A percentile compares a stretch with the other conserved stretches of the same genome.
Evolutionary conservation across 2,329 filamentous ascomycete genomes (phyloP).

Genomic region (Ophidiomyces ophidiicola): DNA sequence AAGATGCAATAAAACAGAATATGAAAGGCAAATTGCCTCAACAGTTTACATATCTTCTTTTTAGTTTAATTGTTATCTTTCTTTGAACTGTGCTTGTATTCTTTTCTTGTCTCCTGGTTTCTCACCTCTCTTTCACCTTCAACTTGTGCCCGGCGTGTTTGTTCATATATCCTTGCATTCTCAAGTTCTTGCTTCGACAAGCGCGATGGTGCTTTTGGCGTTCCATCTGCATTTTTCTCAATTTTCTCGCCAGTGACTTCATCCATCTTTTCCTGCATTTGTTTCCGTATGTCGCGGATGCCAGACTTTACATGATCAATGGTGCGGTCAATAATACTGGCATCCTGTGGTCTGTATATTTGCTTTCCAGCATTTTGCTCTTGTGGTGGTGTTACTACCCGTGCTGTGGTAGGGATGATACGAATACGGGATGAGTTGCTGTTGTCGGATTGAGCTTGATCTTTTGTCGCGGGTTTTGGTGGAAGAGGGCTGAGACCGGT

Average conservation of each 20-base stretch:
- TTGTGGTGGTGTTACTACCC: constrained; percentile 12
- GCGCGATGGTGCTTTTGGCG: constrained; percentile 16
- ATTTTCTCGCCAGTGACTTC: constrained; percentile 19
- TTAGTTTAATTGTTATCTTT: neutral
- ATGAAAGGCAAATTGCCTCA: too few species aligned
- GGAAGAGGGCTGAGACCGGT: constrained; percentile 21
- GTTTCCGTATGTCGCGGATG: constrained; percentile 18
- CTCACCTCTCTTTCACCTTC: constrained; percentile 25
- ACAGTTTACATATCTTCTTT: neutral
- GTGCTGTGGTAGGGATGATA: constrained; percentile 5
- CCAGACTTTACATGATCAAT: constrained; percentile 24
- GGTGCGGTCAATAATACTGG: constrained; percentile 27
- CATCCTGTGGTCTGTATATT: constrained; percentile 12
- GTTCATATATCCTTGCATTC: constrained; percentile 23
- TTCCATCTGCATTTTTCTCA: constrained; percentile 19
- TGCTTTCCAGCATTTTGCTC: constrained; percentile 11
- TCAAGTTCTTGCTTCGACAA: constrained; percentile 24
- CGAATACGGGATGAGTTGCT: constrained; percentile 10
- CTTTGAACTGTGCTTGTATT: constrained; percentile 7
- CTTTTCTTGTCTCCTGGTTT: constrained; percentile 16
- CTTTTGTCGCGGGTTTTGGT: neutral
- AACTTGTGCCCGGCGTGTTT: constrained; percentile 20
- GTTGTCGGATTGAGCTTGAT: neutral
- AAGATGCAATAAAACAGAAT: too few species aligned
- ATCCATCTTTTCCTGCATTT: constrained; percentile 18